These are phyloP conservation scores for Nectriaceae sp. DNA, from an alignment of 2,329 filamentous ascomycete genomes.

Conservation along the genomic window DNA sequence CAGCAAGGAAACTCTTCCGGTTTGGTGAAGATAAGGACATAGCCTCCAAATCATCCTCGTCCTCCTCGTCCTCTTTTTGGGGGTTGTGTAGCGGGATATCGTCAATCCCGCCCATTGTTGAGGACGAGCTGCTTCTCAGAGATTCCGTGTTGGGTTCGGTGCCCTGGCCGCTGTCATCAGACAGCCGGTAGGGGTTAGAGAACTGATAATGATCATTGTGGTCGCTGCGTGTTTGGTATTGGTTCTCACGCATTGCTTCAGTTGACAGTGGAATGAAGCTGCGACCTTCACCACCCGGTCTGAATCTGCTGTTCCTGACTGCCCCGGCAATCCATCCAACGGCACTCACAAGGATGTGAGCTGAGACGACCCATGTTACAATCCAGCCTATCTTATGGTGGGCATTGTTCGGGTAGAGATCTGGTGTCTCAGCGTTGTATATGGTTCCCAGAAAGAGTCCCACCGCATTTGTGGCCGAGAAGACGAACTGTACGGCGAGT, in stretches of 20 bases:
- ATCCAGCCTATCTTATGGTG: constrained; percentile 90
- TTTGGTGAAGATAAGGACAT: constrained; percentile 26
- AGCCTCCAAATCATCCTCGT: constrained; percentile 43
- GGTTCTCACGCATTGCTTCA: constrained; percentile 31
- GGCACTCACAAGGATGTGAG: constrained; percentile 70
- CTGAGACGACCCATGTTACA: constrained; percentile 69
- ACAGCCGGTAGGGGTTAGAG: constrained; percentile 54
- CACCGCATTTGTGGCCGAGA: constrained; percentile 63
- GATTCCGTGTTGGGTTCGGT: constrained; percentile 71
- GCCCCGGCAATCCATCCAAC: constrained; percentile 57
- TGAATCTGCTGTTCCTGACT: constrained; percentile 1
- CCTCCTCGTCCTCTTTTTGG: constrained; percentile 52
- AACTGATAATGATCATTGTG: constrained; percentile 41
- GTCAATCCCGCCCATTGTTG: constrained; percentile 51
- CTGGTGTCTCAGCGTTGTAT: constrained; percentile 81
- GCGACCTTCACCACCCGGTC: constrained; percentile 26
- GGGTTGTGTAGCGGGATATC: constrained; percentile 37
- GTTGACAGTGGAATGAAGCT: constrained; percentile 65
- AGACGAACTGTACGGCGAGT: constrained; percentile 67
- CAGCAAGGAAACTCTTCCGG: constrained; percentile 54
- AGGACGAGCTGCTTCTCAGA: constrained; percentile 64
- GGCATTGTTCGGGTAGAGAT: constrained; percentile 84
- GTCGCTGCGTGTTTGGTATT: constrained; percentile 39
- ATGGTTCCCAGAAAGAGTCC: constrained; percentile 66
- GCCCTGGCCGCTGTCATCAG: constrained; percentile 73